Conservation (phyloP, 768 basidiomycete species). For the Amanita pallidorosea region DNA sequence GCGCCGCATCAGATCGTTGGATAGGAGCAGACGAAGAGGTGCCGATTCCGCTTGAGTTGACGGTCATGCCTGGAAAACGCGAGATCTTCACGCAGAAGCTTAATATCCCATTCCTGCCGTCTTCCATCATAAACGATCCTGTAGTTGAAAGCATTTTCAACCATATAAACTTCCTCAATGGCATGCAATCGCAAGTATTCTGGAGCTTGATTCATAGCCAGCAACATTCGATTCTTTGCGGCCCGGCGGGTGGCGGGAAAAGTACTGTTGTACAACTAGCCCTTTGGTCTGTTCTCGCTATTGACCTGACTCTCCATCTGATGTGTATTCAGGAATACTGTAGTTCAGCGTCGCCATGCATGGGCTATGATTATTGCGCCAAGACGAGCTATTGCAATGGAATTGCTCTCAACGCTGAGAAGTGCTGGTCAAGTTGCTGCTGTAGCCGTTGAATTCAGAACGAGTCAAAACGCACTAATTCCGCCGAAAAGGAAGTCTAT, state of each 20-base stretch:
- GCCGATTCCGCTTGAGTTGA: constrained; percentile 45
- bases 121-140: constrained; percentile 38
- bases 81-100: constrained; percentile 51
- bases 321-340: constrained; percentile 39
- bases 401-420: constrained; percentile 44
- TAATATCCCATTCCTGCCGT: constrained; percentile 64
- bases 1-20: constrained; percentile 87
- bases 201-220: constrained; percentile 70
- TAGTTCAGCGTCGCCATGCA: constrained; percentile 27
- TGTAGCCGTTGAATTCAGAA: constrained; percentile 25
- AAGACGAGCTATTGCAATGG: constrained; percentile 41
- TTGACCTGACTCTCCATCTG: neutral
- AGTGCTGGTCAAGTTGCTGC: constrained; percentile 23
- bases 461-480: constrained; percentile 25
- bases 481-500: constrained; percentile 32
- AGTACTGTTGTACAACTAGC: constrained; percentile 59
- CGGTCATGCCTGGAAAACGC: constrained; percentile 66
- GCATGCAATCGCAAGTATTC: constrained; percentile 82
- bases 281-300: constrained; percentile 46
- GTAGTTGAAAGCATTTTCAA: constrained; percentile 35
- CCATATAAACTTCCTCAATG: constrained; percentile 51
- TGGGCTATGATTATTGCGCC: constrained; percentile 61
- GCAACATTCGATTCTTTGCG: constrained; percentile 61
- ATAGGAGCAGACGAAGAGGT: constrained; percentile 79
- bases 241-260: constrained; percentile 77